phyloP scores from a whole-genome alignment of 257 asterid species.

The Plantago elongata region DNA sequence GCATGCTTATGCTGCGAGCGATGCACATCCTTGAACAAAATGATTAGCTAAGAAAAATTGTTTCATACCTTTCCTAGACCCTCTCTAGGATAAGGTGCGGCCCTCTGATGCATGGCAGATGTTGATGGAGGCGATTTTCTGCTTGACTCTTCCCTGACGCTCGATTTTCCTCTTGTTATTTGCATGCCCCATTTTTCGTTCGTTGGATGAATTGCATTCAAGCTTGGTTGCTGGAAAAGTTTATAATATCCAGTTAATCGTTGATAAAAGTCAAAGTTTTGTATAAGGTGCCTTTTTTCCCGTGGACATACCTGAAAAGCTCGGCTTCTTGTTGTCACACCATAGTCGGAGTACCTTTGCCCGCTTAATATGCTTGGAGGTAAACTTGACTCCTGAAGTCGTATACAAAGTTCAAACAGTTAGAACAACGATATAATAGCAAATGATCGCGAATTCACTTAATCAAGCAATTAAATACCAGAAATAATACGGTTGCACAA shows the following conservation, averaged over 20 bases:
- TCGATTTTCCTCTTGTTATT: constrained; percentile 31
- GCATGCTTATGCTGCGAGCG: too few species aligned
- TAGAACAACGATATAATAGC: neutral
- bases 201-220: constrained; percentile 9
- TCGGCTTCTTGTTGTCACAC: constrained; percentile 75
- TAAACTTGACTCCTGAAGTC: constrained; percentile 69
- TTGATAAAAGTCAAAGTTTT: neutral
- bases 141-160: constrained; percentile 41
- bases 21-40: neutral
- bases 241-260: neutral
- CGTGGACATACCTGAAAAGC: constrained; percentile 38
- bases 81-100: constrained; percentile 61
- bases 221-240: constrained; percentile 31
- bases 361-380: constrained; percentile 44
- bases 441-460: neutral
- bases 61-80: constrained; percentile 62
- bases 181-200: constrained; percentile 24
- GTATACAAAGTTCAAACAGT: neutral
- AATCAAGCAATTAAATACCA: constrained; percentile 39
- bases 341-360: constrained; percentile 31
- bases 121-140: constrained; percentile 64
- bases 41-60: constrained; percentile 2
- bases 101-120: constrained; percentile 42
- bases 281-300: neutral
- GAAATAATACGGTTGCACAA: constrained; percentile 84